These are phyloP conservation scores for Cordyceps sp. DNA, from an alignment of 2,329 filamentous ascomycete species.

Conservation along the genomic window DNA sequence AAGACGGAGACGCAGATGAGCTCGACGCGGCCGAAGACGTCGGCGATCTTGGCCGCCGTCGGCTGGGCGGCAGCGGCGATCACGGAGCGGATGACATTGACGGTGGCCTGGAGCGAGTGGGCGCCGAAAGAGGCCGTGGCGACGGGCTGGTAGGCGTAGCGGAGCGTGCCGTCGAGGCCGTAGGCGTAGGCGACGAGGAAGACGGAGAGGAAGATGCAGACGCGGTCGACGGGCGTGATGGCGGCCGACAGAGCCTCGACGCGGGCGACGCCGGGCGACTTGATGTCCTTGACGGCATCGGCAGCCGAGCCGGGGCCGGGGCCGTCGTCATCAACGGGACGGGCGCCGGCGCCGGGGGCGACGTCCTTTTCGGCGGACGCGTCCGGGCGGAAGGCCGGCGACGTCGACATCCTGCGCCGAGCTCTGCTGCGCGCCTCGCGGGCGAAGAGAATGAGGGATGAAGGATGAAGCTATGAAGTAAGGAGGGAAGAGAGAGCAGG, in stretches of 20 bases:
- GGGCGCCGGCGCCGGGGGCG: too few relatives aligned
- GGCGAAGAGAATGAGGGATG: too few relatives aligned
- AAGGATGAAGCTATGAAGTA: too few relatives aligned
- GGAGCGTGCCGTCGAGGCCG: slow-evolving; percentile 39
- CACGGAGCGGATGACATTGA: slow-evolving; percentile 40
- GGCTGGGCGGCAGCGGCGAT: slow-evolving; percentile 42
- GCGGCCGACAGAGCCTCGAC: slow-evolving; percentile 38
- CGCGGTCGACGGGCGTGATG: slow-evolving; percentile 32
- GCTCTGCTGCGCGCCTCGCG: too few relatives aligned
- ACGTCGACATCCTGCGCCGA: too few relatives aligned
- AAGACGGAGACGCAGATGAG: slow-evolving; percentile 35
- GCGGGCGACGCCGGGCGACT: slow-evolving; percentile 37
- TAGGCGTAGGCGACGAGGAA: slow-evolving; percentile 50
- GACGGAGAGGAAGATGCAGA: slow-evolving; percentile 41
- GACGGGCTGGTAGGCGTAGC: slow-evolving; percentile 36
- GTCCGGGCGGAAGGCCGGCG: too few relatives aligned
- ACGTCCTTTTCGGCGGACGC: too few relatives aligned
- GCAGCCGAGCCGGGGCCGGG: too few relatives aligned
- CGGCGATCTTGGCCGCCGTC: slow-evolving; percentile 42
- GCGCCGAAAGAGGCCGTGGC: slow-evolving; percentile 31
- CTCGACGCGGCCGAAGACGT: slow-evolving; percentile 47
- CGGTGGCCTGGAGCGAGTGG: slow-evolving; percentile 39
- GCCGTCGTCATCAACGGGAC: too few relatives aligned
- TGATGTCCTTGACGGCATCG: too few relatives aligned
- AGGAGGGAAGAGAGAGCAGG: too few relatives aligned